These are phyloP conservation scores for Luffa acutangula DNA, from an alignment of 306 rosid genomes.

Conservation along the genomic window DNA sequence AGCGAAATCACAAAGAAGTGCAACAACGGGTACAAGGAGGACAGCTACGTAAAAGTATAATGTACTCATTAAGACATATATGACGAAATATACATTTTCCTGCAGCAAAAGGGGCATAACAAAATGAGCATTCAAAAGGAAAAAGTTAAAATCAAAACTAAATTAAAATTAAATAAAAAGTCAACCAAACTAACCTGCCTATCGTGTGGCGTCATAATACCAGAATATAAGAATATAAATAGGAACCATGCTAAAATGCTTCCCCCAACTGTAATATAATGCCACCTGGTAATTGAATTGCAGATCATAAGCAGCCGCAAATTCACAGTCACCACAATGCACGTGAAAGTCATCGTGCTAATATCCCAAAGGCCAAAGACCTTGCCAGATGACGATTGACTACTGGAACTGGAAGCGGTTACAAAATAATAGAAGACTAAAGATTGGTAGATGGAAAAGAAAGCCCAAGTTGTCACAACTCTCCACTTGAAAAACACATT, in stretches of 20 bases:
- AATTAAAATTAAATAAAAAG: not conserved
- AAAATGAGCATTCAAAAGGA: not conserved
- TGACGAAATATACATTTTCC: constrained; percentile 77
- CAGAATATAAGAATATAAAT: constrained; percentile 65
- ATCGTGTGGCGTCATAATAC: constrained; percentile 48
- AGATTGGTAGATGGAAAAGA: constrained; percentile 83
- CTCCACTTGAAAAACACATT: constrained; percentile 79
- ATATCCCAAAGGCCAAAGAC: constrained; percentile 87
- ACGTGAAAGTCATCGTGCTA: constrained; percentile 91
- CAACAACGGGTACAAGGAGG: constrained; percentile 73
- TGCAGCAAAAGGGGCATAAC: constrained; percentile 28
- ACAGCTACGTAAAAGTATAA: constrained; percentile 63
- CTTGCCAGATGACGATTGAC: constrained; percentile 59
- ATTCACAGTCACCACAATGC: constrained; percentile 82
- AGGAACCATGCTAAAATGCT: constrained; percentile 85
- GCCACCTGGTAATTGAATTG: constrained; percentile 89
- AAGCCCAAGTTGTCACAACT: constrained; percentile 87
- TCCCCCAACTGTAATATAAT: constrained; percentile 85
- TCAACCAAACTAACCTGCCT: constrained; percentile 42
- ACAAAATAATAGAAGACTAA: constrained; percentile 63
- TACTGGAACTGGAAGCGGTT: constrained; percentile 35
- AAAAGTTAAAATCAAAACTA: not conserved
- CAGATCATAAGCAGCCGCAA: constrained; percentile 76
- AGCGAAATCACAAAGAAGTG: constrained; percentile 74
- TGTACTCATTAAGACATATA: constrained; percentile 84